A percentile compares a stretch with the other conserved stretches of the same genome.
phyloP scores from a whole-genome alignment of 139 green algal species.

The Chlorella sp. region DNA sequence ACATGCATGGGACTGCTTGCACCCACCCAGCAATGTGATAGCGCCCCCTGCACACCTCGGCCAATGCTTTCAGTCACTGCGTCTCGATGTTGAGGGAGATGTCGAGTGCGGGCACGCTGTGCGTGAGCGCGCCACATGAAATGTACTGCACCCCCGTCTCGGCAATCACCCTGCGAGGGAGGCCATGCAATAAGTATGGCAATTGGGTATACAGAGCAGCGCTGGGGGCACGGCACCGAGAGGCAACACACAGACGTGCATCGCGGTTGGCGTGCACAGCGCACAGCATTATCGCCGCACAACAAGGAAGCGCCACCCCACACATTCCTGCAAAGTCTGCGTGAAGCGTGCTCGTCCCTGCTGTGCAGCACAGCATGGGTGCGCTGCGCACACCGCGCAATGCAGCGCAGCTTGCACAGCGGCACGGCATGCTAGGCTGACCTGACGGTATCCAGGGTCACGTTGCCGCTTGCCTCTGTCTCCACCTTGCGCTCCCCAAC shows the following conservation, averaged over 20 bases:
- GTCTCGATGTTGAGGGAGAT: constrained; percentile 91
- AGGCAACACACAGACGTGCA: no score
- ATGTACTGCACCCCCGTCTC: constrained; percentile 93
- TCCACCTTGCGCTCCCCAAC: constrained; percentile 67
- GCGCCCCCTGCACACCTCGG: no score
- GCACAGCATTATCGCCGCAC: no score
- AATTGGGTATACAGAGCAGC: neutral
- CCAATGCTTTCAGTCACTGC: neutral
- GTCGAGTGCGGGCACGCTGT: constrained; percentile 94
- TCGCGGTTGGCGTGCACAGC: no score
- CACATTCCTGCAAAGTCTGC: no score
- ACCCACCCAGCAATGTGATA: no score
- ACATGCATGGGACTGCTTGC: no score
- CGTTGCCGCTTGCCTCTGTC: constrained; percentile 96
- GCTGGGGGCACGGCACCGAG: no score
- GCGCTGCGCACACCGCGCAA: neutral
- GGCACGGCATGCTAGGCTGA: neutral
- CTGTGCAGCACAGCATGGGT: no score
- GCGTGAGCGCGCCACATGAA: constrained; percentile 91
- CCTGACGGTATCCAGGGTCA: constrained; percentile 86
- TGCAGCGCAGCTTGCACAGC: neutral
- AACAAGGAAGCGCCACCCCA: no score
- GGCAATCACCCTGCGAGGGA: no score
- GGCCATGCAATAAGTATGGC: neutral
- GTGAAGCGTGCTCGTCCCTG: no score